Conservation (phyloP, 2,329 filamentous ascomycete species). For the Cladosporium oxysporum region DNA sequence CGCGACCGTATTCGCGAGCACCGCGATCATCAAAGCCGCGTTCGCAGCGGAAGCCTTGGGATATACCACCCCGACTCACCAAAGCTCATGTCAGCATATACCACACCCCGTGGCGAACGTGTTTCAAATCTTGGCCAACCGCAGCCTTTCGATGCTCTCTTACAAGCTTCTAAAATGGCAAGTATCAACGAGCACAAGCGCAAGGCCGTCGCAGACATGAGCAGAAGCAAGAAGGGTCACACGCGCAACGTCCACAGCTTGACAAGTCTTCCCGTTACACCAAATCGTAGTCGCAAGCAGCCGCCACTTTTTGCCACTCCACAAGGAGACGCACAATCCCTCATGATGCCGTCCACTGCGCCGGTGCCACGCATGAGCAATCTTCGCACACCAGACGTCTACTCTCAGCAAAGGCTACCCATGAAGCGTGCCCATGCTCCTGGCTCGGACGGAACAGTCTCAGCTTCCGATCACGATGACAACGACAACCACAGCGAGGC, state of each 20-base stretch:
- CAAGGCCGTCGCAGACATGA: conserved; percentile 42
- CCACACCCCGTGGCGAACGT: conserved; percentile 36
- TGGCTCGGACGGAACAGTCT: conserved; percentile 68
- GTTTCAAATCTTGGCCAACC: conserved; percentile 35
- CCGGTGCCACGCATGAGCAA: conserved; percentile 50
- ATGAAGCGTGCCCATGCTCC: conserved; percentile 23
- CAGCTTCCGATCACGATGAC: conserved; percentile 58
- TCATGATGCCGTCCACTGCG: conserved; percentile 49
- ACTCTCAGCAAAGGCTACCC: conserved; percentile 29
- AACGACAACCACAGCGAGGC: conserved; percentile 44
- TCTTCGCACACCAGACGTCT: conserved; percentile 42
- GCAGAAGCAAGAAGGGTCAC: conserved; percentile 61
- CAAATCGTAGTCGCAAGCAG: conserved; percentile 54
- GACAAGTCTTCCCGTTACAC: conserved; percentile 80
- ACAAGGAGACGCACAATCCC: conserved; percentile 26
- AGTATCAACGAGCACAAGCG: conserved; percentile 63
- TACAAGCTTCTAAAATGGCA: conserved; percentile 73
- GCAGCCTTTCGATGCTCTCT: conserved; percentile 68
- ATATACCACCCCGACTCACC: conserved; percentile 63
- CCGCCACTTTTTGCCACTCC: conserved; percentile 50
- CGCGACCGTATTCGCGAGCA: conserved; percentile 86
- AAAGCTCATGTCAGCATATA: conserved; percentile 44
- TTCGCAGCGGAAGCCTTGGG: conserved; percentile 57
- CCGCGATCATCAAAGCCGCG: conserved; percentile 80
- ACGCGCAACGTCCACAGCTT: conserved; percentile 77